Percentiles rank a stretch among this genome's conserved stretches.
Conservation (phyloP, 495 filamentous ascomycete genomes). For the Neurospora intermedia region DNA sequence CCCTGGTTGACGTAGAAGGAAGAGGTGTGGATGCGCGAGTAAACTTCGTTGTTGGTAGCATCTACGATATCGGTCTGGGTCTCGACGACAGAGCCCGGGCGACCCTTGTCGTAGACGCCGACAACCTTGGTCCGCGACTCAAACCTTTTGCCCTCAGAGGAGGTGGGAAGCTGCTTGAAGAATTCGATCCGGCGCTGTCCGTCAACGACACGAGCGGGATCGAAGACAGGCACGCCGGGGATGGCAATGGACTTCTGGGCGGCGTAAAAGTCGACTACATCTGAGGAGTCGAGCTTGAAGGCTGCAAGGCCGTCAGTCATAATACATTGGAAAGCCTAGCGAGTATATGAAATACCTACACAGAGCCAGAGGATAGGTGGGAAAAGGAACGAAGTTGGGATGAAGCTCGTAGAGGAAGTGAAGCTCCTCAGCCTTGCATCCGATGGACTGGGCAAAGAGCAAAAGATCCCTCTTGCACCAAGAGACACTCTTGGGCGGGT, state of each 20-base stretch:
- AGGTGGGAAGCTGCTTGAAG: constrained; percentile 64
- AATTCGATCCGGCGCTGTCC: constrained; percentile 74
- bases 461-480: constrained; percentile 83
- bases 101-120: constrained; percentile 88
- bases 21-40: constrained; percentile 53
- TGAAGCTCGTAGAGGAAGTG: constrained; percentile 87
- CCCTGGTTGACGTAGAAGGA: constrained; percentile 79
- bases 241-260: constrained; percentile 48
- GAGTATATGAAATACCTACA: constrained; percentile 35
- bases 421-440: constrained; percentile 71
- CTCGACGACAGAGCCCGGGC: constrained; percentile 71
- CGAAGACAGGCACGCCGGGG: constrained; percentile 68
- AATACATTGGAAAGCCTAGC: not conserved
- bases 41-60: constrained; percentile 56
- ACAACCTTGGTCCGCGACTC: constrained; percentile 71
- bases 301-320: constrained; percentile 31
- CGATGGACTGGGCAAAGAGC: constrained; percentile 81
- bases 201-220: constrained; percentile 64
- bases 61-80: constrained; percentile 71
- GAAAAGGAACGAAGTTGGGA: constrained; percentile 73
- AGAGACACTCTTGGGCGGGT: constrained; percentile 56
- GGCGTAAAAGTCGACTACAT: constrained; percentile 82
- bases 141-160: constrained; percentile 60
- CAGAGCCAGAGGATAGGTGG: constrained; percentile 76
- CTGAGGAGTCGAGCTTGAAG: constrained; percentile 68